Conservation (phyloP, 2,329 filamentous ascomycete genomes). For the Rutstroemia sp. region DNA sequence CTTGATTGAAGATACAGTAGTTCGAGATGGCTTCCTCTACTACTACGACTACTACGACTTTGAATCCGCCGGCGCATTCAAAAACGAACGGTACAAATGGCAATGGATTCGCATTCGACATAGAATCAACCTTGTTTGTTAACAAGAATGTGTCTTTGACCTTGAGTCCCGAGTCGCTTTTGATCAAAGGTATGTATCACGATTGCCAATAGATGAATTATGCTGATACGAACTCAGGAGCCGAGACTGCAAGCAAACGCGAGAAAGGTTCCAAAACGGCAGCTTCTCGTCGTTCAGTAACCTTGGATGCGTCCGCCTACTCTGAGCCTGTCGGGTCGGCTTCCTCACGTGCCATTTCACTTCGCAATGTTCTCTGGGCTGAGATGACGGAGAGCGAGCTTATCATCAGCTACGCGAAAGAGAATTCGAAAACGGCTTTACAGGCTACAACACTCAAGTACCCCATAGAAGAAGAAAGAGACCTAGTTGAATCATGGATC, state of each 20-base stretch:
- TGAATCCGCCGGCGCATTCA: not conserved
- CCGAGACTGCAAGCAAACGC: not conserved
- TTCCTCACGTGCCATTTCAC: slow-evolving; percentile 5
- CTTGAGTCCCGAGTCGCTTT: not conserved
- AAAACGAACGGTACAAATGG: not conserved
- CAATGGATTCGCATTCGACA: not conserved
- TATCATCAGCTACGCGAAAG: slow-evolving; percentile 8
- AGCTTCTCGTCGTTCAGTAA: slow-evolving; percentile 5
- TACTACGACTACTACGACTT: not conserved
- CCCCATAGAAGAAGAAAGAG: slow-evolving; percentile 33
- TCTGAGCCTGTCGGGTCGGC: slow-evolving; percentile 4
- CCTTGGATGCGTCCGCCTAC: slow-evolving; percentile 1
- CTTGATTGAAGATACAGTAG: not conserved
- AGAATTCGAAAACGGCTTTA: not conserved
- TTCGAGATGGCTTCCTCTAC: not conserved
- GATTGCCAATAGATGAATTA: not conserved
- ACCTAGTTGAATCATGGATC: slow-evolving; percentile 43
- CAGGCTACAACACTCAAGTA: slow-evolving; percentile 29
- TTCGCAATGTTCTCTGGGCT: slow-evolving; percentile 9
- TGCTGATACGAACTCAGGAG: not conserved
- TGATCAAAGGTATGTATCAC: slow-evolving; percentile 1
- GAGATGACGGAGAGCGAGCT: slow-evolving; percentile 3
- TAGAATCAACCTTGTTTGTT: slow-evolving; percentile 2
- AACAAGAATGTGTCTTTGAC: slow-evolving; percentile 1
- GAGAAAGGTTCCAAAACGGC: not conserved